phyloP scores from a whole-genome alignment of 345 rosid genomes.

The Excoecaria agallocha region DNA sequence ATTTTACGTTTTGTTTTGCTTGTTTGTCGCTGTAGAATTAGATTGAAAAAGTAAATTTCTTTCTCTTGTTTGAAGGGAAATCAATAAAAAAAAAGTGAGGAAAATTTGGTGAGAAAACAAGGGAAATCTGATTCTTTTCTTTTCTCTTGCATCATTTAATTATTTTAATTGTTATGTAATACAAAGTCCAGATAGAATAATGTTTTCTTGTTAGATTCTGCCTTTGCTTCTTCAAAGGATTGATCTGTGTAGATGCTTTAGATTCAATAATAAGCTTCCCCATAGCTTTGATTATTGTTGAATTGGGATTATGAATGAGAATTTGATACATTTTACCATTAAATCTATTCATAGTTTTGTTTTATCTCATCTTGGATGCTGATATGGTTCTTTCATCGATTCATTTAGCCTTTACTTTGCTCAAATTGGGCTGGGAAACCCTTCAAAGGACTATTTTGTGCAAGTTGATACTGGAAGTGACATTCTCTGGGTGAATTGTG shows the following conservation, averaged over 20 bases:
- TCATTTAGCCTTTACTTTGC: conserved; percentile 68
- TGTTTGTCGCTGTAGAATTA: background rate
- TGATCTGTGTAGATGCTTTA: background rate
- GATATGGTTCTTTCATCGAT: conserved; percentile 26
- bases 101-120: too few species aligned
- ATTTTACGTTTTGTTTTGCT: too few species aligned
- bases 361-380: conserved; percentile 14
- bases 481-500: conserved; percentile 83
- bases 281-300: background rate
- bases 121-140: too few species aligned
- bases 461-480: conserved; percentile 98
- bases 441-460: conserved; percentile 69
- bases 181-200: too few species aligned
- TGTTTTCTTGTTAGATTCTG: too few species aligned
- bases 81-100: too few species aligned
- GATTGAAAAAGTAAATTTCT: background rate
- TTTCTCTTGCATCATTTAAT: too few species aligned
- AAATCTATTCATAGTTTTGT: background rate
- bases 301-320: background rate
- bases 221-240: background rate
- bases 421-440: conserved; percentile 63
- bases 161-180: too few species aligned
- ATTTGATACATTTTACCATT: background rate
- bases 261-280: conserved; percentile 1
- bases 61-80: too few species aligned